Percentiles rank a stretch among this genome's conserved stretches.
phyloP scores from a whole-genome alignment of 2,329 filamentous ascomycete genomes.

The Sporothrix luriei region DNA sequence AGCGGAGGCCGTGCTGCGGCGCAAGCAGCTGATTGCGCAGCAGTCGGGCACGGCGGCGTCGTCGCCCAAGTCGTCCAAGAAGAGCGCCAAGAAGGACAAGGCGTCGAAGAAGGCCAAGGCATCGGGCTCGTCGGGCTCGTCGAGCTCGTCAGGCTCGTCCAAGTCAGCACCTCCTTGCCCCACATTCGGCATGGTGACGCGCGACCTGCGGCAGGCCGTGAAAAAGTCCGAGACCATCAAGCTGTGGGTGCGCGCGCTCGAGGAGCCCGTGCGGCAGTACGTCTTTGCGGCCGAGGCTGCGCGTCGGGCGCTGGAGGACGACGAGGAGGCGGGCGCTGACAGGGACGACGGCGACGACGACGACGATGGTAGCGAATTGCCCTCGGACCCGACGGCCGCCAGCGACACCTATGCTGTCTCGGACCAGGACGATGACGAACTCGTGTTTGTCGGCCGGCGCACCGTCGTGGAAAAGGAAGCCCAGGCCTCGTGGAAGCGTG shows the following conservation, averaged over 20 bases:
- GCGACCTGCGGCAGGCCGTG: constrained; percentile 75
- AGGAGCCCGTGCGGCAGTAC: constrained; percentile 79
- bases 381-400: constrained; percentile 40
- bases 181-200: constrained; percentile 63
- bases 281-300: constrained; percentile 59
- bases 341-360: constrained; percentile 32
- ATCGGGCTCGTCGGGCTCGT: neutral
- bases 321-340: constrained; percentile 36
- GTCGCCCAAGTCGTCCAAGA: constrained; percentile 38
- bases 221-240: constrained; percentile 80
- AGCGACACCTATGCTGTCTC: constrained; percentile 36
- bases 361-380: constrained; percentile 48
- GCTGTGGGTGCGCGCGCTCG: constrained; percentile 77
- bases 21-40: constrained; percentile 50
- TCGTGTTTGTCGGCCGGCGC: constrained; percentile 80
- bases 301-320: constrained; percentile 44
- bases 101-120: neutral
- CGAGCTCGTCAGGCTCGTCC: neutral
- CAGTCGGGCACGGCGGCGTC: constrained; percentile 42
- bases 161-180: constrained; percentile 34
- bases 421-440: constrained; percentile 85
- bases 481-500: constrained; percentile 54
- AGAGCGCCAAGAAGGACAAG: constrained; percentile 21
- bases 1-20: constrained; percentile 47
- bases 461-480: constrained; percentile 35